Conservation (phyloP, 2,329 filamentous ascomycete genomes). For the Colletotrichum melonis region DNA sequence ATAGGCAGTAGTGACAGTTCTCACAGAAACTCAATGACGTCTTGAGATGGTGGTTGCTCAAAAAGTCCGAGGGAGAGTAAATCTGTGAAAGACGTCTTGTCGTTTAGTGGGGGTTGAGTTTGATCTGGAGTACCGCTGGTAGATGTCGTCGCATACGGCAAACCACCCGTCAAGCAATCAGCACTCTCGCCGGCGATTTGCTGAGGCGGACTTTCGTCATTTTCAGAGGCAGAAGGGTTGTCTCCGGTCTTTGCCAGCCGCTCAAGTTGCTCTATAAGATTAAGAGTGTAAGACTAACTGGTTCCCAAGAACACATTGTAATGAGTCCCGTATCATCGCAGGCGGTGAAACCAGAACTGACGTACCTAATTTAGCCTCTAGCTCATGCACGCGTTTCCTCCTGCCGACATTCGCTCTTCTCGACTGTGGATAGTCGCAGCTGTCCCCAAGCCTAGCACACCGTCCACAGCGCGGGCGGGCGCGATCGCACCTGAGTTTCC, state of each 20-base stretch:
- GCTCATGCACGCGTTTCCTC: conserved; percentile 42
- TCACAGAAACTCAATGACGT: conserved; percentile 43
- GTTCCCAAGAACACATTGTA: no score
- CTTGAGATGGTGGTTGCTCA: conserved; percentile 43
- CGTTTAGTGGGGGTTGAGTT: conserved; percentile 19
- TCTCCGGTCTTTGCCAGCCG: conserved; percentile 36
- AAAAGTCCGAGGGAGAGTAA: conserved; percentile 42
- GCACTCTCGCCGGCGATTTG: conserved; percentile 37
- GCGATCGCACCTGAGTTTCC: conserved; percentile 46
- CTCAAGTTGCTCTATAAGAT: neutral
- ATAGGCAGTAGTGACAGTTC: neutral
- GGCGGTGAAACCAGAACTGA: neutral
- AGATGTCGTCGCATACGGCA: neutral
- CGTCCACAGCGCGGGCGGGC: conserved; percentile 40
- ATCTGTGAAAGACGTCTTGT: conserved; percentile 26
- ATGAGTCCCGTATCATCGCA: no score
- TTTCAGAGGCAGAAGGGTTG: neutral
- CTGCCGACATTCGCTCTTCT: conserved; percentile 34
- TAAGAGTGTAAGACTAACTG: conserved; percentile 28
- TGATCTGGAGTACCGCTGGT: neutral
- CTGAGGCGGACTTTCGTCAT: conserved; percentile 2
- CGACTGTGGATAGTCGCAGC: conserved; percentile 43
- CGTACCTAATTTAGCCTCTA: conserved; percentile 36
- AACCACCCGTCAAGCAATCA: conserved; percentile 3
- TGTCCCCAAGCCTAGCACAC: conserved; percentile 37